A percentile compares a stretch with the other conserved stretches of the same genome.
Conservation (phyloP, 2,329 filamentous ascomycete genomes). For the Alternaria gaisen region DNA sequence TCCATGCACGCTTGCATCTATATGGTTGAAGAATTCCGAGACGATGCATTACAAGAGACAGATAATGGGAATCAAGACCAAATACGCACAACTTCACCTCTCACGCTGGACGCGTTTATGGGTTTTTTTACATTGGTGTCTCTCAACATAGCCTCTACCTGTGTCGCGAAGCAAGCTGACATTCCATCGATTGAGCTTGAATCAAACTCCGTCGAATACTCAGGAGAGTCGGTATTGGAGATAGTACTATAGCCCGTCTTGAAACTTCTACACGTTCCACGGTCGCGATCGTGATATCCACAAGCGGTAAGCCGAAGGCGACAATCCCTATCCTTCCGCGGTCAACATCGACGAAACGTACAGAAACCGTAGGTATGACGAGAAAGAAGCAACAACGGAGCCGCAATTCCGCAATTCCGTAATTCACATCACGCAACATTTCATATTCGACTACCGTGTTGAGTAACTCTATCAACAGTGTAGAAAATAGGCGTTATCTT, state of each 20-base stretch:
- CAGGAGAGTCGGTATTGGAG: slow-evolving; percentile 9
- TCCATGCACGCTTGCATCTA: background rate
- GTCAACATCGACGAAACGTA: background rate
- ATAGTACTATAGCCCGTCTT: slow-evolving; percentile 5
- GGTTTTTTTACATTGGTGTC: background rate
- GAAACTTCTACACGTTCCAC: background rate
- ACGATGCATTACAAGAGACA: too few relatives aligned
- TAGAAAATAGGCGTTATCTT: slow-evolving; percentile 18
- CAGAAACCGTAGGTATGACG: background rate
- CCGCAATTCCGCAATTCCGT: background rate
- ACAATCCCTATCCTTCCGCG: background rate
- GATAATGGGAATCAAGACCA: background rate
- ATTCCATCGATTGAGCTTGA: background rate
- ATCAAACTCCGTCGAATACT: background rate
- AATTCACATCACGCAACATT: background rate
- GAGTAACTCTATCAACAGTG: slow-evolving; percentile 9
- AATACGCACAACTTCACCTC: background rate
- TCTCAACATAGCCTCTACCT: background rate
- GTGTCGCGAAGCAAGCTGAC: background rate
- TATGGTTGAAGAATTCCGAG: background rate
- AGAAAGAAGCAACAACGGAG: background rate
- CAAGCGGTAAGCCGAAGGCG: background rate
- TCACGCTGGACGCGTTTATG: too few relatives aligned
- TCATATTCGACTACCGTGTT: slow-evolving; percentile 10
- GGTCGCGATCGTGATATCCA: background rate